Evolutionary conservation across 2,329 filamentous ascomycete genomes (phyloP), one percentile per base, ranked within the genome.

Genomic region (Ophiocordyceps australis): DNA sequence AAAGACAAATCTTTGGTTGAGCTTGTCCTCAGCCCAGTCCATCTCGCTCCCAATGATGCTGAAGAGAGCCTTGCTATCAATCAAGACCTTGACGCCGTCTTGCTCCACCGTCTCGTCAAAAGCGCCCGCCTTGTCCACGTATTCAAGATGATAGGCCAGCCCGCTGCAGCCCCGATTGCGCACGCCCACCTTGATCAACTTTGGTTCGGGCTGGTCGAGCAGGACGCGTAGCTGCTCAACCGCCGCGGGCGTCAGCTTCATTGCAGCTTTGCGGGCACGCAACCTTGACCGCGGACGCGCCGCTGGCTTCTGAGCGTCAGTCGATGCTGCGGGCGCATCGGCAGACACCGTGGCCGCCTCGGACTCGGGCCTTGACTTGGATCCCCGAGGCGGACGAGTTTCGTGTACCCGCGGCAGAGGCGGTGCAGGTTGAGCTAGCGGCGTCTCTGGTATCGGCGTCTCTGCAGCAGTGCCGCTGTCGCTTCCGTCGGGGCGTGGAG

Each of bases 31-130:
- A 9, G 86, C 65, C 85, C 86, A 98, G 46, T 98, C 89, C 89
- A 98, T 98, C 55, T 95, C 86, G 45, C 79, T 93, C 5, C 89
- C 89, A 40, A 98, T 94, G 28, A 98, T 95, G 51, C 86, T 95
- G 48, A 98, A 85, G 25, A 98, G 57, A 22, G 89, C 89, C 59
- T 94, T 95, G 62, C 81, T 92, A 50, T 98, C 89, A 30, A 98
- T 89, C 47, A 95, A 50, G 18, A 98, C 86, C 53, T 80, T 86
- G 30, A 98, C 86, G 0, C 86, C 89, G 42, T 95, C 89, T 48
- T 98, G 89, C 46, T 91, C 85, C 2, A 98, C 82, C 26, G 74
- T 64, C 51, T 98, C 89, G 41, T 98, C 89, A 41, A 95, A 86
- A 20, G 67, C 60, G 4, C 74, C 82, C 0, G 86, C 68, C 59